These are phyloP conservation scores for Senna siamea DNA, from an alignment of 306 rosid genomes.

Conservation along the genomic window DNA sequence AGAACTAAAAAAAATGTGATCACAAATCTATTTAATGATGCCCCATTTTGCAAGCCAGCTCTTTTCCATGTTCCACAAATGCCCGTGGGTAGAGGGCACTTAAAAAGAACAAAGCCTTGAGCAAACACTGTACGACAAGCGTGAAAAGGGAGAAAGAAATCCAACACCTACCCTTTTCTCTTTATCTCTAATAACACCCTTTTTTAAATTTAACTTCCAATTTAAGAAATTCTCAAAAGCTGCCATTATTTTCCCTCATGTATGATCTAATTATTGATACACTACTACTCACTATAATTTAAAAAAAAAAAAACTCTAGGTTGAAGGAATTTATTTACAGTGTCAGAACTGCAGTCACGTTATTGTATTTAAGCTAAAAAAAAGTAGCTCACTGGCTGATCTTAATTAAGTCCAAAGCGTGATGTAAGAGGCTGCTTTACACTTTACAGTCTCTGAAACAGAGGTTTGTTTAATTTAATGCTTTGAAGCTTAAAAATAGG, in stretches of 20 bases:
- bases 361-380: constrained; percentile 46
- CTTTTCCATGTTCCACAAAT: constrained; percentile 17
- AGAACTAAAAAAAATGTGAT: neutral
- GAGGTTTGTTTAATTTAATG: constrained; percentile 33
- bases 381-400: constrained; percentile 40
- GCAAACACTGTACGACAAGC: constrained; percentile 28
- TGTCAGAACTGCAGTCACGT: constrained; percentile 52
- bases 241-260: neutral
- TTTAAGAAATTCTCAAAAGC: neutral
- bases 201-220: neutral
- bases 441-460: constrained; percentile 25
- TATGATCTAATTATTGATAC: constrained; percentile 28
- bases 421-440: constrained; percentile 53
- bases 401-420: constrained; percentile 47
- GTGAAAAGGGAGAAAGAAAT: constrained; percentile 32
- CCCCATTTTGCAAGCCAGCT: constrained; percentile 28
- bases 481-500: constrained; percentile 17
- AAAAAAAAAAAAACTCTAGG: neutral
- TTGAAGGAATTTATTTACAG: constrained; percentile 40
- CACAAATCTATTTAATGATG: neutral
- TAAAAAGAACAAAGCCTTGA: constrained; percentile 7
- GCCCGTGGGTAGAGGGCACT: constrained; percentile 35
- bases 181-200: neutral
- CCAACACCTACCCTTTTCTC: constrained; percentile 32
- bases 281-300: too few relatives aligned